phyloP scores from a whole-genome alignment of 768 basidiomycete species.

The Omphalotus guepiniiformis region DNA sequence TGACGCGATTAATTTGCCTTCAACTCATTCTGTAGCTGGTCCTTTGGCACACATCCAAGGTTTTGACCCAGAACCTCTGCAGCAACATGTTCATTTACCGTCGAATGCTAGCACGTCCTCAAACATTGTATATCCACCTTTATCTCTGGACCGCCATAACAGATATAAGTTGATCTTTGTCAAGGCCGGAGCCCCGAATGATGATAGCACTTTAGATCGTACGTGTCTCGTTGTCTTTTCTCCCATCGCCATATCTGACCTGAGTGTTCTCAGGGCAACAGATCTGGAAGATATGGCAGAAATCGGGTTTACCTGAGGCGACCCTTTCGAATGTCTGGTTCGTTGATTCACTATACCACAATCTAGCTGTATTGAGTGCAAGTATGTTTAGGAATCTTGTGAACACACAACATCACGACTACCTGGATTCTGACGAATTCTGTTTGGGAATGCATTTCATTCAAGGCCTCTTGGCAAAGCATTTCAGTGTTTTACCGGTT shows the following conservation, averaged over 20 bases:
- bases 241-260: neutral
- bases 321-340: conserved; percentile 62
- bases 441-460: conserved; percentile 69
- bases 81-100: conserved; percentile 22
- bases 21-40: conserved; percentile 39
- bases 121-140: conserved; percentile 43
- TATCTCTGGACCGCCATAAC: conserved; percentile 47
- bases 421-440: conserved; percentile 64
- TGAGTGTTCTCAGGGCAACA: neutral
- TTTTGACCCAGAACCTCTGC: conserved; percentile 14
- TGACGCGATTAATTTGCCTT: neutral
- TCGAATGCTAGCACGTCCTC: conserved; percentile 1
- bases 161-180: conserved; percentile 55
- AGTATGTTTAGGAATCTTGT: conserved; percentile 47
- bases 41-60: conserved; percentile 39
- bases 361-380: neutral
- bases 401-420: conserved; percentile 54
- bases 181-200: conserved; percentile 41
- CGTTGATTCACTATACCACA: conserved; percentile 17
- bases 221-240: conserved; percentile 9
- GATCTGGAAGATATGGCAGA: conserved; percentile 16
- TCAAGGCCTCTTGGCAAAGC: conserved; percentile 13
- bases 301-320: conserved; percentile 53
- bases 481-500: neutral
- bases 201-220: conserved; percentile 56